Percentiles rank a stretch among this genome's conserved stretches.
phyloP scores from a whole-genome alignment of 768 basidiomycete genomes.

The Ramaria rubella region DNA sequence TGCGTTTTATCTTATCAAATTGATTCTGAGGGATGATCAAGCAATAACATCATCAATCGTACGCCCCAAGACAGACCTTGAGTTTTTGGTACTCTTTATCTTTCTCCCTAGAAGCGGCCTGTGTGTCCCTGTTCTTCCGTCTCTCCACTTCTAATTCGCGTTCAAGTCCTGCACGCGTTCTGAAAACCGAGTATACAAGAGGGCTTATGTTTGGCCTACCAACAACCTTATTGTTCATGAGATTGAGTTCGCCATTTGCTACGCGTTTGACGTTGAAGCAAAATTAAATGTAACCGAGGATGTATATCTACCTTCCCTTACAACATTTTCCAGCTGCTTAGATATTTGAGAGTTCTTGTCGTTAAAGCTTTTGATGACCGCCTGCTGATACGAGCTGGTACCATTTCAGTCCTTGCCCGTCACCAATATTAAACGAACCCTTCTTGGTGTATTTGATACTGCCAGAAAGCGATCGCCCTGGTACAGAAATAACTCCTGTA shows the following conservation, averaged over 20 bases:
- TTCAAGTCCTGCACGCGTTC: conserved; percentile 50
- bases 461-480: conserved; percentile 86
- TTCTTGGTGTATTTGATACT: conserved; percentile 85
- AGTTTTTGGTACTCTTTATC: conserved; percentile 87
- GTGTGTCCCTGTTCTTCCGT: conserved; percentile 63
- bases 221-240: conserved; percentile 61
- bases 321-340: conserved; percentile 79
- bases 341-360: conserved; percentile 79
- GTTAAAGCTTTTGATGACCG: conserved; percentile 70
- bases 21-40: conserved; percentile 42
- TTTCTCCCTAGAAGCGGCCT: conserved; percentile 66
- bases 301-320: conserved; percentile 65
- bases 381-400: conserved; percentile 73
- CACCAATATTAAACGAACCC: conserved; percentile 37
- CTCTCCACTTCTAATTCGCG: conserved; percentile 77
- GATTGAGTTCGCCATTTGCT: conserved; percentile 74
- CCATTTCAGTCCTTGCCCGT: not conserved
- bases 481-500: conserved; percentile 7
- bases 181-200: not conserved
- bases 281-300: not conserved
- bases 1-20: conserved; percentile 79
- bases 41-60: not conserved
- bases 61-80: conserved; percentile 43
- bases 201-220: conserved; percentile 35
- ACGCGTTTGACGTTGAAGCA: not conserved